Percentiles rank a stretch among this genome's conserved stretches.
phyloP scores from a whole-genome alignment of 108 stramenopile species.

The Pseudonitzschia pungens region DNA sequence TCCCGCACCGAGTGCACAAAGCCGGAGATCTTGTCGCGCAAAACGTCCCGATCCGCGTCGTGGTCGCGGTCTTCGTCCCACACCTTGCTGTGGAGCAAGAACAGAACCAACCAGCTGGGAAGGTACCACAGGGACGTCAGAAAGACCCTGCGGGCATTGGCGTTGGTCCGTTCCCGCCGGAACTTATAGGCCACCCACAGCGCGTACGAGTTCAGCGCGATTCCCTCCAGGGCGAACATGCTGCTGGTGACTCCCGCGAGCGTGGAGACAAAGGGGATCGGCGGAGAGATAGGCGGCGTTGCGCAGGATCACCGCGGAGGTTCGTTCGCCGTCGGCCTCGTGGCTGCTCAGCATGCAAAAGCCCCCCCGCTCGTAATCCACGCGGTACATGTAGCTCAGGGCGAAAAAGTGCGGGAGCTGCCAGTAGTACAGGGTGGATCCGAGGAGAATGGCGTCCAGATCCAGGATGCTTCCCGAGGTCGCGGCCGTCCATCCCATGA shows the following conservation, averaged over 20 bases:
- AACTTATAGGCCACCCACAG: slow-evolving; percentile 79
- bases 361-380: slow-evolving; percentile 80
- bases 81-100: slow-evolving; percentile 90
- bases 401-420: slow-evolving; percentile 99
- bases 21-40: slow-evolving; percentile 39
- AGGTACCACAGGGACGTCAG: slow-evolving; percentile 95
- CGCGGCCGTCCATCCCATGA: slow-evolving; percentile 98
- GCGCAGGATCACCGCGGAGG: slow-evolving; percentile 75
- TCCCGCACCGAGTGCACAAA: slow-evolving; percentile 62
- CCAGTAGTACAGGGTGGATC: slow-evolving; percentile 92
- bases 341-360: slow-evolving; percentile 68
- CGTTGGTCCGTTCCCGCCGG: slow-evolving; percentile 81
- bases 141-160: slow-evolving; percentile 94
- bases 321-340: slow-evolving; percentile 76
- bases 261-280: slow-evolving; percentile 82
- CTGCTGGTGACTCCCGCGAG: slow-evolving; percentile 83
- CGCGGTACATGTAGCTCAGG: slow-evolving; percentile 91
- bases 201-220: slow-evolving; percentile 86
- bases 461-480: slow-evolving; percentile 74
- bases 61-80: slow-evolving; percentile 69
- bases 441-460: slow-evolving; percentile 80
- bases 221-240: slow-evolving; percentile 96
- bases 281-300: slow-evolving; percentile 87
- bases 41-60: slow-evolving; percentile 43
- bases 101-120: slow-evolving; percentile 88